phyloP scores from a whole-genome alignment of 75 land plant species.

The Adiantum capillusveneris region DNA sequence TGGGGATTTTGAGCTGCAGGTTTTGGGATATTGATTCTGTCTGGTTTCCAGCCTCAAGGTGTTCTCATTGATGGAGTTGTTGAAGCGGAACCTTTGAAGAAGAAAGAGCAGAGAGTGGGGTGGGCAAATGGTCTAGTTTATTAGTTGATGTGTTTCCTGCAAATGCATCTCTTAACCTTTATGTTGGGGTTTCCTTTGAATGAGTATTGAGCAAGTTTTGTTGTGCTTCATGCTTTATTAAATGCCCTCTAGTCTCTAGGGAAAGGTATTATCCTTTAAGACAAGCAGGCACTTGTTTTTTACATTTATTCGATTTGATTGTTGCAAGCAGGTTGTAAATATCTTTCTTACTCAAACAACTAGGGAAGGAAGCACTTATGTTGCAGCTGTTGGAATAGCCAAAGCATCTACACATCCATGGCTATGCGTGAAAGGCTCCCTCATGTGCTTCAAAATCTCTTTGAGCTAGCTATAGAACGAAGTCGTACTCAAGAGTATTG shows the following conservation, averaged over 20 bases:
- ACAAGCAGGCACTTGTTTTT: too few relatives aligned
- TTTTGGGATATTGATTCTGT: too few relatives aligned
- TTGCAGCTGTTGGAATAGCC: slow-evolving; percentile 85
- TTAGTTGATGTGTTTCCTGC: slow-evolving; percentile 51
- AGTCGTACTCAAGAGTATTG: slow-evolving; percentile 32
- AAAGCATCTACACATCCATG: slow-evolving; percentile 84
- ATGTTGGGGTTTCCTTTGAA: slow-evolving; percentile 96
- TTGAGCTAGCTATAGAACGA: slow-evolving; percentile 75
- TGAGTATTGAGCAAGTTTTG: slow-evolving; percentile 88
- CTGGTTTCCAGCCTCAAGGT: slow-evolving; percentile 23
- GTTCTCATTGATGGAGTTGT: slow-evolving; percentile 80
- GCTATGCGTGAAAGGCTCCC: slow-evolving; percentile 84
- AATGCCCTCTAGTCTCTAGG: slow-evolving; percentile 85
- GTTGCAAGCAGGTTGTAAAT: slow-evolving; percentile 74
- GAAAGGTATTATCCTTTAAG: slow-evolving; percentile 50
- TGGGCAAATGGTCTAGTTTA: slow-evolving; percentile 84
- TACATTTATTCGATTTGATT: too few relatives aligned
- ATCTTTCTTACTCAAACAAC: slow-evolving; percentile 91
- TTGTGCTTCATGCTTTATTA: slow-evolving; percentile 85
- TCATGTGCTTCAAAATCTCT: slow-evolving; percentile 69
- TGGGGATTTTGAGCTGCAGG: not conserved
- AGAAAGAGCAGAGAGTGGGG: slow-evolving; percentile 71
- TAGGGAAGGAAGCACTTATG: slow-evolving; percentile 57
- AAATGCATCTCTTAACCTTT: slow-evolving; percentile 64
- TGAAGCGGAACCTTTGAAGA: slow-evolving; percentile 75